phyloP scores from a whole-genome alignment of 2,329 filamentous ascomycete species.

The Colletotrichum sp. region DNA sequence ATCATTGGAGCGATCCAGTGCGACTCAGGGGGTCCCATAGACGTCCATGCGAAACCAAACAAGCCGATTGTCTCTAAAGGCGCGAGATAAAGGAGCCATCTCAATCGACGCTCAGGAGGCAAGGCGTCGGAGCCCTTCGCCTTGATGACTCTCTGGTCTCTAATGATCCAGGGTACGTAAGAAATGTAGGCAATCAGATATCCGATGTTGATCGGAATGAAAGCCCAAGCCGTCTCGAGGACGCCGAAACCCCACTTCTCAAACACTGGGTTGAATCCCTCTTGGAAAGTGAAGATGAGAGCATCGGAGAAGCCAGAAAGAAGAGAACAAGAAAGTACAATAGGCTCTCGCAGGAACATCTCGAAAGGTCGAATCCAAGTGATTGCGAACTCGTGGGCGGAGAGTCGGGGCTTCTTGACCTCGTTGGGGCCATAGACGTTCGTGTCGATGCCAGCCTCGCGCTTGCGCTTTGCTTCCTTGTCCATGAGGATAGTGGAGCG shows the following conservation, averaged over 20 bases:
- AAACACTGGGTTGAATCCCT: conserved; percentile 65
- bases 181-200: conserved; percentile 64
- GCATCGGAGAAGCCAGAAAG: conserved; percentile 69
- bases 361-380: conserved; percentile 66
- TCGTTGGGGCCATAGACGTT: conserved; percentile 54
- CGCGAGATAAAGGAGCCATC: conserved; percentile 64
- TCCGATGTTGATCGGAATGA: conserved; percentile 39
- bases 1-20: conserved; percentile 69
- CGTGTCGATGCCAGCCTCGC: conserved; percentile 47
- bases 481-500: conserved; percentile 62
- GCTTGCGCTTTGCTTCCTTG: conserved; percentile 59
- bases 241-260: conserved; percentile 61
- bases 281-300: conserved; percentile 71
- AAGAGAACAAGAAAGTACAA: conserved; percentile 65
- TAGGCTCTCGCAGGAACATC: conserved; percentile 70
- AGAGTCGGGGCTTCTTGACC: conserved; percentile 41
- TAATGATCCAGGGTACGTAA: conserved; percentile 59
- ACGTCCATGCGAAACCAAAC: conserved; percentile 67
- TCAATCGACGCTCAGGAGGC: conserved; percentile 60
- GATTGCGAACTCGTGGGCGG: conserved; percentile 43
- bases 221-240: conserved; percentile 22
- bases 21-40: conserved; percentile 53
- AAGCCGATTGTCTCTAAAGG: conserved; percentile 65
- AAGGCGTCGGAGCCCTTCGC: conserved; percentile 47
- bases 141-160: conserved; percentile 36